Evolutionary conservation across 208 protist genomes (phyloP).

Genomic region (Endotrypanum monterogeii): DNA sequence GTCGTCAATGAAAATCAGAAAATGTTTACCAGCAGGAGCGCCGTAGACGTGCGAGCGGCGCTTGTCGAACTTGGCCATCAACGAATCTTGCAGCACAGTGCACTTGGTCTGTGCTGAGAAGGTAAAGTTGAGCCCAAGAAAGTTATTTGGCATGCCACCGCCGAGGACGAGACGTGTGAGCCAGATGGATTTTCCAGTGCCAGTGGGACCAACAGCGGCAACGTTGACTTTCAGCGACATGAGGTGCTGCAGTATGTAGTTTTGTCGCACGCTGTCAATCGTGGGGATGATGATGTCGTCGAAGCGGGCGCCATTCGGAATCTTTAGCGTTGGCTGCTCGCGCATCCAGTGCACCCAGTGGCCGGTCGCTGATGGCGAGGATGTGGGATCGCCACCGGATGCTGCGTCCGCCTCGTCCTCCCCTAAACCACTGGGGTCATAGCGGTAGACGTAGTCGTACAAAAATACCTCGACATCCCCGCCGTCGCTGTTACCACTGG

Average conservation of each 20-base stretch:
- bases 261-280: conserved; percentile 92
- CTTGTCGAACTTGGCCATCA: conserved; percentile 95
- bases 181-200: conserved; percentile 94
- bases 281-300: conserved; percentile 95
- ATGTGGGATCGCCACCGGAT: neutral
- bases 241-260: conserved; percentile 87
- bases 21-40: conserved; percentile 89
- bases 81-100: conserved; percentile 84
- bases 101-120: conserved; percentile 94
- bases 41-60: conserved; percentile 91
- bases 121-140: conserved; percentile 87
- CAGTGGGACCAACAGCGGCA: conserved; percentile 91
- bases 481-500: neutral
- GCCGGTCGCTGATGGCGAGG: conserved; percentile 8
- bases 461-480: conserved; percentile 51
- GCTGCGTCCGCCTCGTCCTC: conserved; percentile 32
- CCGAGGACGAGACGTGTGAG: conserved; percentile 83
- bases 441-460: conserved; percentile 95
- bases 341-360: conserved; percentile 74
- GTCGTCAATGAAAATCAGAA: conserved; percentile 94
- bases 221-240: conserved; percentile 81
- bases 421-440: conserved; percentile 30
- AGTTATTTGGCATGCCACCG: conserved; percentile 72
- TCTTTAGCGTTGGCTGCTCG: conserved; percentile 43
- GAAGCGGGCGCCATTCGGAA: conserved; percentile 69